Percentiles rank a stretch among this genome's conserved stretches.
Evolutionary conservation across 768 basidiomycete species (phyloP).

Genomic region (Megacollybia marginata): DNA sequence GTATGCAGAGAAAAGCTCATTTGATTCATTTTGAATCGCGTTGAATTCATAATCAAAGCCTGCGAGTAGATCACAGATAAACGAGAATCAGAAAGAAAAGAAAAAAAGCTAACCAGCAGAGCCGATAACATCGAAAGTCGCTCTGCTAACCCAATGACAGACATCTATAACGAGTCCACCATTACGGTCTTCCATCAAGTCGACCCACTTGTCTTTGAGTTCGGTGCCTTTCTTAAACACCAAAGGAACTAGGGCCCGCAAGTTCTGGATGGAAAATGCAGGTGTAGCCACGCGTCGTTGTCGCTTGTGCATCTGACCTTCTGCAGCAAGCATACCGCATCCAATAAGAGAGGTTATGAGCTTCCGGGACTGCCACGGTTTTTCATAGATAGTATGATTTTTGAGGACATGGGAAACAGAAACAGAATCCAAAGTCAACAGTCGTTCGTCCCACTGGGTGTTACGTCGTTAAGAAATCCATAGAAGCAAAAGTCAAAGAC

Average conservation of each 20-base stretch:
- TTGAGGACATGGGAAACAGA: constrained; percentile 71
- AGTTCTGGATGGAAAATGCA: constrained; percentile 74
- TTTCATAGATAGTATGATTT: constrained; percentile 68
- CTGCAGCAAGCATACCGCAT: constrained; percentile 74
- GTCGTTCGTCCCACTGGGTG: constrained; percentile 66
- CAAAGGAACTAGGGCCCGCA: constrained; percentile 64
- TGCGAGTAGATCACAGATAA: constrained; percentile 17
- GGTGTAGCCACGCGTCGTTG: constrained; percentile 73
- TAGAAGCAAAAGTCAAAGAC: constrained; percentile 19
- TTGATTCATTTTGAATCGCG: constrained; percentile 71
- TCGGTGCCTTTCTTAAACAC: constrained; percentile 63
- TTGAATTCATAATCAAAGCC: constrained; percentile 87
- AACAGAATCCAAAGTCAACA: constrained; percentile 74
- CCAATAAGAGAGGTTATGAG: constrained; percentile 77
- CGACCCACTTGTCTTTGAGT: constrained; percentile 54
- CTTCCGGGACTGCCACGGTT: constrained; percentile 73
- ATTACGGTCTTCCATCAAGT: constrained; percentile 32
- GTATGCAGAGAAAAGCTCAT: constrained; percentile 72
- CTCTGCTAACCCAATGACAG: constrained; percentile 72
- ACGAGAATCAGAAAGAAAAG: background rate
- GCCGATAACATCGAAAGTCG: constrained; percentile 89
- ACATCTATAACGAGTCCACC: constrained; percentile 50
- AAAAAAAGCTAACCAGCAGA: constrained; percentile 54
- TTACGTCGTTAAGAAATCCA: background rate
- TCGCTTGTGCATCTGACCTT: constrained; percentile 71